Conservation (phyloP, 129 eudicot species). For the Chrysanthemum makinoi region DNA sequence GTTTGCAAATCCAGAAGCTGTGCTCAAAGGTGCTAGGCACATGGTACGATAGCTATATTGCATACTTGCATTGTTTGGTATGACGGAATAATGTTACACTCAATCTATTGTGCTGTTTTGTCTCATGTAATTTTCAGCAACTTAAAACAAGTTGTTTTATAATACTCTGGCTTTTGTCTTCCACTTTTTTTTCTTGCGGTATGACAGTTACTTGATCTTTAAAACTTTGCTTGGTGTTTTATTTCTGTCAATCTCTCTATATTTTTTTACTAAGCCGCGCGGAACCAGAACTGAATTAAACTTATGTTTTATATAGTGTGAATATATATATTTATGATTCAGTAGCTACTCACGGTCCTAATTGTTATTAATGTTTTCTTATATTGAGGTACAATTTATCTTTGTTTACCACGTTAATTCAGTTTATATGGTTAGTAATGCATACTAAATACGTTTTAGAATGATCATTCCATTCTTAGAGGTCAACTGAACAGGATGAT, state of each 20-base stretch:
- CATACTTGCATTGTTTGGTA: conserved; percentile 1
- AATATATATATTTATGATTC: too few species aligned
- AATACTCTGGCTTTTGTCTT: too few species aligned
- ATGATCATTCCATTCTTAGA: conserved; percentile 4
- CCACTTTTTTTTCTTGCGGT: too few species aligned
- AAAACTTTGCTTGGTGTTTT: too few species aligned
- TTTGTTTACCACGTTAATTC: conserved; percentile 1
- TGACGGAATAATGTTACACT: background rate
- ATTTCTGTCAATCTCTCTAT: too few species aligned
- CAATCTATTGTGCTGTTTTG: background rate
- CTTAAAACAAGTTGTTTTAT: background rate
- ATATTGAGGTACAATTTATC: too few species aligned
- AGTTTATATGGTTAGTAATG: background rate
- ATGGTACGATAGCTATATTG: conserved; percentile 55
- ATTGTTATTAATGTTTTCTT: too few species aligned
- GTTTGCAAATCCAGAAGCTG: conserved; percentile 84
- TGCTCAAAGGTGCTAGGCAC: conserved; percentile 93
- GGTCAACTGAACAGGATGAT: conserved; percentile 7
- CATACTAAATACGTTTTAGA: background rate
- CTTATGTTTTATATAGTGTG: too few species aligned
- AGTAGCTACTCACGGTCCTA: too few species aligned
- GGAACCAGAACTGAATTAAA: too few species aligned
- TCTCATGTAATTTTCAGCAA: background rate
- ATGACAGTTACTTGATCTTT: too few species aligned
- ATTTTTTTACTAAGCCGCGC: too few species aligned